phyloP scores from a whole-genome alignment of 495 filamentous ascomycete genomes.

The Cercophora sp. region DNA sequence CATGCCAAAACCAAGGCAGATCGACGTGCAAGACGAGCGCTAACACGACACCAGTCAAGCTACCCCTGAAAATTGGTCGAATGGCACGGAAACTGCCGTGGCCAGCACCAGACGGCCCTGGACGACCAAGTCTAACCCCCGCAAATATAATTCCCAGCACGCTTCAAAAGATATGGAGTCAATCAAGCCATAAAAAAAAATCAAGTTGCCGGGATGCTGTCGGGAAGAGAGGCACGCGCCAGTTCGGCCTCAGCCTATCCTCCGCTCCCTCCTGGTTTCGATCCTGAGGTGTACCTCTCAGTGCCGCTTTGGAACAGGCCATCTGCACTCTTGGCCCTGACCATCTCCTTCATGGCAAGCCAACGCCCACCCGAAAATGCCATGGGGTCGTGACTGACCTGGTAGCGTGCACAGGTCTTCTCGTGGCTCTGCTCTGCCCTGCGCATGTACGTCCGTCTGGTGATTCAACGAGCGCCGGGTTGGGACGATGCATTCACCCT shows the following conservation, averaged over 20 bases:
- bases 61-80: too few species aligned
- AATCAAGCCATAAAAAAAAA: too few species aligned
- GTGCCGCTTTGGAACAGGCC: background rate
- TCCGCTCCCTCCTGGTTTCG: background rate
- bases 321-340: background rate
- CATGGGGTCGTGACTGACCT: background rate
- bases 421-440: slow-evolving; percentile 28
- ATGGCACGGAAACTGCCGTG: too few species aligned
- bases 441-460: slow-evolving; percentile 27
- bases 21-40: too few species aligned
- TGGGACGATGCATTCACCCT: slow-evolving; percentile 35
- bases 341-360: slow-evolving; percentile 5
- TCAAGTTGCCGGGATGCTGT: too few species aligned
- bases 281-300: background rate
- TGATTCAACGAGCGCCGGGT: slow-evolving; percentile 21
- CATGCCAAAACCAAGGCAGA: too few species aligned
- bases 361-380: background rate
- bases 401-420: background rate
- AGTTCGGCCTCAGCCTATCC: background rate
- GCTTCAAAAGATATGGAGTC: too few species aligned
- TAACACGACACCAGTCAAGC: too few species aligned
- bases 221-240: too few species aligned
- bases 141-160: too few species aligned
- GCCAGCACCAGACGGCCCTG: too few species aligned
- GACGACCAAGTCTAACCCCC: too few species aligned